Evolutionary conservation across 2,329 filamentous ascomycete species (phyloP), one percentile per base, ranked within the genome.

Genomic region (Bipolaris victoriae): DNA sequence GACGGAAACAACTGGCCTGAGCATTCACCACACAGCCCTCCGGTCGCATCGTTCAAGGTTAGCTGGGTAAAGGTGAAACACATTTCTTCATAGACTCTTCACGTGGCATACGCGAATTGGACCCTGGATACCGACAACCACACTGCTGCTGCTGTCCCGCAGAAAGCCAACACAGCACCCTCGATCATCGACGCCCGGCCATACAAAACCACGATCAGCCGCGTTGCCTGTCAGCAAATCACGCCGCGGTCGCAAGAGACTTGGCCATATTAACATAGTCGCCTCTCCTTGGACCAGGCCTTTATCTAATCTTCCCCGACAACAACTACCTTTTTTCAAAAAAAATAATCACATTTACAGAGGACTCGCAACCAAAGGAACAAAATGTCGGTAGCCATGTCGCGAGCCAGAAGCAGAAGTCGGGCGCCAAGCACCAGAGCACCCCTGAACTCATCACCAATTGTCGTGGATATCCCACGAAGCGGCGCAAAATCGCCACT

Each of bases 391-490:
- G 57, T 66, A n/a, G 68, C 69, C 55, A 61, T 62, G 10, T 71
- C 70, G 16, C 61, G 66, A 50, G 67, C 69, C 39, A 57, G 69
- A 50, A 74, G 71, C 54, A 63, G 58, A 52, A 74, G 71, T 49
- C 61, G 69, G 39, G 71, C 68, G 45, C 70, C 70, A 37, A 73
- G 70, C 49, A 70, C 63, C 35, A 59, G 63, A 48, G 63, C 64
- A 24, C 60, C 60, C 33, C n/a, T 60, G n/a, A 63, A 56, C 7
- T 55, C 64, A 40, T 62, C 58, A 7, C 69, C 71, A 24, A 67
- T 72, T 26, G 66, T 70, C 16, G 60, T 72, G 5, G 66, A 69
- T 39, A 57, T 61, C 16, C 64, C 64, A 26, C 62, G 65, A n/a
- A 57, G 61, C 31, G 61, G 64, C n/a, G 62, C 65, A 9, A 69